phyloP scores from a whole-genome alignment of 2,329 filamentous ascomycete species.

The Aspergillus ustus region DNA sequence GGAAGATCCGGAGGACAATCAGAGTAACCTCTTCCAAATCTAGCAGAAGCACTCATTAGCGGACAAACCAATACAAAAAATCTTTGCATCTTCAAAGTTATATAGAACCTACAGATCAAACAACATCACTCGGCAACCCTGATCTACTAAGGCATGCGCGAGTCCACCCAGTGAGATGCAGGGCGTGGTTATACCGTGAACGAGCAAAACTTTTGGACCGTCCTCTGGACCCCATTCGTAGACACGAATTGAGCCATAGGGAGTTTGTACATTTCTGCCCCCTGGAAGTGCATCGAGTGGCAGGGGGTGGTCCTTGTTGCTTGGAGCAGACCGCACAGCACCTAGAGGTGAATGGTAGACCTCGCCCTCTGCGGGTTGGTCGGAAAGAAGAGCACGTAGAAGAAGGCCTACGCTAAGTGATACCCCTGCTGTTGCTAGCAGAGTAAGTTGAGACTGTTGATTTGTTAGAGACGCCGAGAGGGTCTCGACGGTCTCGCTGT shows the following conservation, averaged over 20 bases:
- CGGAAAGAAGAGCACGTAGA: conserved; percentile 33
- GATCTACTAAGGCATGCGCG: conserved; percentile 66
- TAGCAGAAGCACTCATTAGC: conserved; percentile 21
- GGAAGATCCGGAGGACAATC: conserved; percentile 69
- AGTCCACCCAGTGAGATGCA: conserved; percentile 70
- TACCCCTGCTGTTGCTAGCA: conserved; percentile 41
- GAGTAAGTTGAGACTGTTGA: conserved; percentile 34
- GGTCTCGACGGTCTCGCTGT: conserved; percentile 39
- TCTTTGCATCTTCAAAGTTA: no score
- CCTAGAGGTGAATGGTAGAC: conserved; percentile 44
- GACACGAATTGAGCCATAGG: conserved; percentile 71
- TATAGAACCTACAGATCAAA: conserved; percentile 61
- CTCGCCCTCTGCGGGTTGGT: conserved; percentile 15
- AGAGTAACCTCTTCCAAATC: conserved; percentile 73
- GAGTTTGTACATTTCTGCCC: conserved; percentile 63
- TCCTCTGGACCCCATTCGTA: conserved; percentile 80
- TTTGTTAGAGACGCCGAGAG: conserved; percentile 39
- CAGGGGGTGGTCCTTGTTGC: conserved; percentile 59
- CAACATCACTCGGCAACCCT: conserved; percentile 76
- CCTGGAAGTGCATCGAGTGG: conserved; percentile 68
- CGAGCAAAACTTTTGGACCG: conserved; percentile 72
- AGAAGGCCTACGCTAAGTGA: conserved; percentile 42
- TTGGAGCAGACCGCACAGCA: conserved; percentile 37
- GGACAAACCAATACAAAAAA: background rate
- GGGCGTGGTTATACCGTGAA: conserved; percentile 84